Percentiles rank a stretch among this genome's conserved stretches.
Evolutionary conservation across 495 filamentous ascomycete genomes (phyloP).

Genomic region (Aspergillus affinis): DNA sequence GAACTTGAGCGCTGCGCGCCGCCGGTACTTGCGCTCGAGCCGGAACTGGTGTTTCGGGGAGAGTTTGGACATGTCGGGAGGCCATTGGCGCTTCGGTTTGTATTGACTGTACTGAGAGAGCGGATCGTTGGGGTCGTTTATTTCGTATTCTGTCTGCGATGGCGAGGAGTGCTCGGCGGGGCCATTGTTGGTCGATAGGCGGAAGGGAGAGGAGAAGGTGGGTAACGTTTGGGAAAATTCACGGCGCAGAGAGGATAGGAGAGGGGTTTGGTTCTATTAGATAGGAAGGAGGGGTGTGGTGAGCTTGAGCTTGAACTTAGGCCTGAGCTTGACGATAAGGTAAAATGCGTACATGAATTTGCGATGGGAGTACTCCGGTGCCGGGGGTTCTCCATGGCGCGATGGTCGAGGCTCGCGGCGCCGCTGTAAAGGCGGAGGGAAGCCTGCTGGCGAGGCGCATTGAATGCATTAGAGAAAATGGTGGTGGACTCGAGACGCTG

Average conservation of each 20-base stretch:
- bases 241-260: neutral
- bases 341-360: neutral
- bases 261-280: conserved; percentile 11
- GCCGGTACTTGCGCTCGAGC: conserved; percentile 61
- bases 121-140: neutral
- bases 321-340: conserved; percentile 4
- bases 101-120: conserved; percentile 53
- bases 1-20: conserved; percentile 69
- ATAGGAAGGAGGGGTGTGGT: conserved; percentile 13
- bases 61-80: conserved; percentile 84
- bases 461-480: neutral
- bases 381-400: neutral
- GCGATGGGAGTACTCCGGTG: neutral
- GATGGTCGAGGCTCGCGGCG: neutral
- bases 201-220: conserved; percentile 37
- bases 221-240: conserved; percentile 18
- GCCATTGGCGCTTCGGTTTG: conserved; percentile 86
- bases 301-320: neutral
- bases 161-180: conserved; percentile 10
- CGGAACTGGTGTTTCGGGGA: conserved; percentile 81
- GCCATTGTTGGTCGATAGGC: conserved; percentile 33
- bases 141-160: conserved; percentile 4
- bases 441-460: neutral
- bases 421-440: neutral
- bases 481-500: neutral